Evolutionary conservation across 176 grass and related monocot genomes (phyloP).

Genomic region (Paspalum notatum): DNA sequence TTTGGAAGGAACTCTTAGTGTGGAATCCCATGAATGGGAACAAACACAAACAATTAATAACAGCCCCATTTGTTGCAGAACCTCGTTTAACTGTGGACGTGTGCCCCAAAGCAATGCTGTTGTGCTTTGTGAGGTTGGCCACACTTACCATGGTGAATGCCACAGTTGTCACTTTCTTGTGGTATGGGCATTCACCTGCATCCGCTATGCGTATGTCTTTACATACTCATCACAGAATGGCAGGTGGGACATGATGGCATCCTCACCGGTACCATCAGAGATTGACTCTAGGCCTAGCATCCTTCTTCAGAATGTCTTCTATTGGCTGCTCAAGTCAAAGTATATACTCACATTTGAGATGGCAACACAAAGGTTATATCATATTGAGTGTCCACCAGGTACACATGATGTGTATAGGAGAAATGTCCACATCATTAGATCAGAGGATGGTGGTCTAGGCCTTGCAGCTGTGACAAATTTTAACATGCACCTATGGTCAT

Average conservation of each 20-base stretch:
- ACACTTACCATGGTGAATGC: slow-evolving; percentile 27
- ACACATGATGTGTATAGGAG: slow-evolving; percentile 40
- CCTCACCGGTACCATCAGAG: slow-evolving; percentile 27
- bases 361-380: slow-evolving; percentile 12
- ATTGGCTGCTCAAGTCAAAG: slow-evolving; percentile 43
- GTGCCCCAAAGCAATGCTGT: slow-evolving; percentile 39
- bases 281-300: slow-evolving; percentile 45
- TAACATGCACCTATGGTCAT: slow-evolving; percentile 30
- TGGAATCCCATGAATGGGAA: slow-evolving; percentile 41
- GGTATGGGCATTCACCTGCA: slow-evolving; percentile 36
- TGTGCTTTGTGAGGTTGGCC: slow-evolving; percentile 25
- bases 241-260: slow-evolving; percentile 9
- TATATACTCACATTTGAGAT: slow-evolving; percentile 43
- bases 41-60: not conserved
- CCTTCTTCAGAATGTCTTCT: slow-evolving; percentile 34
- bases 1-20: slow-evolving; percentile 21
- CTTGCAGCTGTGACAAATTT: slow-evolving; percentile 33
- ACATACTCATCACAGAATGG: slow-evolving; percentile 36
- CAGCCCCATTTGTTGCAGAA: slow-evolving; percentile 20
- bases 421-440: slow-evolving; percentile 47
- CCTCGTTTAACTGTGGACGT: slow-evolving; percentile 33
- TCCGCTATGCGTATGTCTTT: slow-evolving; percentile 26
- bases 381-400: slow-evolving; percentile 40
- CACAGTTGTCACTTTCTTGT: slow-evolving; percentile 27
- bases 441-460: slow-evolving; percentile 39